Conservation (phyloP, 495 filamentous ascomycete genomes). For the Penicillium verhagenii region DNA sequence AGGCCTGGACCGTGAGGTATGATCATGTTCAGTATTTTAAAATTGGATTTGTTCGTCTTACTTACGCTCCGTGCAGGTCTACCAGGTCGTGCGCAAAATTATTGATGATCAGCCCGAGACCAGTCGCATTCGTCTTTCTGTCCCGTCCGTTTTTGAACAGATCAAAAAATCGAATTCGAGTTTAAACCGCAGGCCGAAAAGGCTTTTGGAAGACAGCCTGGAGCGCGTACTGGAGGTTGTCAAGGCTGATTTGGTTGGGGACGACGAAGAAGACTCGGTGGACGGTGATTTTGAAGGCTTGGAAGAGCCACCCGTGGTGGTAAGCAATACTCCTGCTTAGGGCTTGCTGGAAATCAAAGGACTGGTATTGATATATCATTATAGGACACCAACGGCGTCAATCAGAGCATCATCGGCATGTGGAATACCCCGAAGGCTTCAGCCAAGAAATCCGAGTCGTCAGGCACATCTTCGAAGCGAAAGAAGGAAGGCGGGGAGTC, state of each 20-base stretch:
- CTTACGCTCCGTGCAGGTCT: conserved; percentile 49
- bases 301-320: conserved; percentile 39
- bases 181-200: conserved; percentile 75
- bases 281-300: conserved; percentile 68
- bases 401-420: conserved; percentile 67
- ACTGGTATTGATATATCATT: neutral
- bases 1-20: conserved; percentile 57
- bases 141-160: conserved; percentile 65
- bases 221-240: conserved; percentile 79
- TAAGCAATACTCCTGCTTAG: conserved; percentile 17
- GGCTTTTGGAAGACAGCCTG: conserved; percentile 77
- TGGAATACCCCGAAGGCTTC: conserved; percentile 55
- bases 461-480: conserved; percentile 36
- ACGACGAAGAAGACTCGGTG: conserved; percentile 53
- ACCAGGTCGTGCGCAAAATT: conserved; percentile 72
- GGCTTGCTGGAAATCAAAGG: neutral
- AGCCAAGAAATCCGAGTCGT: conserved; percentile 34
- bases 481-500: conserved; percentile 68
- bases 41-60: neutral
- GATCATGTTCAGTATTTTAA: neutral
- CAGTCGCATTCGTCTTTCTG: conserved; percentile 50
- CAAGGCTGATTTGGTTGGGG: conserved; percentile 55
- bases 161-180: conserved; percentile 85
- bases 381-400: conserved; percentile 67
- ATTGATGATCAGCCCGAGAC: conserved; percentile 60